Conservation (phyloP, 768 basidiomycete genomes). For the Boletus speciosus region DNA sequence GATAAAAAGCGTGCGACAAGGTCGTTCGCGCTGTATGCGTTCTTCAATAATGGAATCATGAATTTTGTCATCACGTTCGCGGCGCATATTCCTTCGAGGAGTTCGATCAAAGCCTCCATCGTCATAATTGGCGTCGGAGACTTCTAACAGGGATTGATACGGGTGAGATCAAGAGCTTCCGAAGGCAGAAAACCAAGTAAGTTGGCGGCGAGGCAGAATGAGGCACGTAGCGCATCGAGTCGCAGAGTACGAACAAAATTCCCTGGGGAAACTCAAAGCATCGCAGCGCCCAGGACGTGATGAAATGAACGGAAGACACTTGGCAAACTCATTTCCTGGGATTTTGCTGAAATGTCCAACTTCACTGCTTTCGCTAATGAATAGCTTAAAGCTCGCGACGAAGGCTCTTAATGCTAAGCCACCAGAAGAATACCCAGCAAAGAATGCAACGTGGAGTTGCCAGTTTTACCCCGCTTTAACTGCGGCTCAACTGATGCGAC, state of each 20-base stretch:
- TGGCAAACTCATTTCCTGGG: constrained; percentile 29
- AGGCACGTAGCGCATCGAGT: constrained; percentile 45
- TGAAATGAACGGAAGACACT: constrained; percentile 18
- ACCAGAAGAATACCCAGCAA: constrained; percentile 21
- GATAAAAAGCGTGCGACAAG: constrained; percentile 94
- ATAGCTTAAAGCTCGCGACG: constrained; percentile 47
- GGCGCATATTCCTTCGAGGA: constrained; percentile 51
- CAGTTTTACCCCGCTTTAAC: constrained; percentile 52
- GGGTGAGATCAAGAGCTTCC: constrained; percentile 45
- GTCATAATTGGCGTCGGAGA: constrained; percentile 52
- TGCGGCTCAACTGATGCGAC: constrained; percentile 39
- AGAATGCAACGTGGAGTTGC: constrained; percentile 28
- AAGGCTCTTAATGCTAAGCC: constrained; percentile 32
- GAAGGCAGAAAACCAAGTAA: constrained; percentile 41
- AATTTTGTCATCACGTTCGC: constrained; percentile 84
- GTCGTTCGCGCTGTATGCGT: constrained; percentile 88
- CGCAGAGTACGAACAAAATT: constrained; percentile 22
- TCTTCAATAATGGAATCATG: constrained; percentile 93
- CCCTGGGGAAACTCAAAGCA: constrained; percentile 26
- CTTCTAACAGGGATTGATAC: constrained; percentile 55
- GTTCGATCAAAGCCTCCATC: constrained; percentile 47
- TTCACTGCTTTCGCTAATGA: constrained; percentile 45
- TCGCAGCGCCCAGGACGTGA: constrained; percentile 16
- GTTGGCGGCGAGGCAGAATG: constrained; percentile 40
- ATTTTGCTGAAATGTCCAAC: constrained; percentile 30